These are phyloP conservation scores for Aspergillus thermomutatus DNA, from an alignment of 2,329 filamentous ascomycete genomes.

Conservation along the genomic window DNA sequence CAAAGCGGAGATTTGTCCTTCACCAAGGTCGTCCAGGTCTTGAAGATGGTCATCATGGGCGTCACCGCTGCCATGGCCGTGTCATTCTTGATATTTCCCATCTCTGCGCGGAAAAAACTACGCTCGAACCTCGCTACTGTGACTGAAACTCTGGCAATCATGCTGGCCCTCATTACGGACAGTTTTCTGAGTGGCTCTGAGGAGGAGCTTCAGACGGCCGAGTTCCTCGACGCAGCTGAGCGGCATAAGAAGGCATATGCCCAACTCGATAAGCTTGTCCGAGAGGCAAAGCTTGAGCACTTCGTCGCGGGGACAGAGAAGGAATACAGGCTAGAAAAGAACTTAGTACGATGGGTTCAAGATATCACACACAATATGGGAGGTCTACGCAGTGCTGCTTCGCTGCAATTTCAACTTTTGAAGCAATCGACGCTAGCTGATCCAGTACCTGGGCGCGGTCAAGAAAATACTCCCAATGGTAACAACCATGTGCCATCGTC, in stretches of 20 bases:
- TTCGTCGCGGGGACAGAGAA: constrained; percentile 76
- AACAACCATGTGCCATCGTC: constrained; percentile 17
- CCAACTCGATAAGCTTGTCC: constrained; percentile 70
- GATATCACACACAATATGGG: constrained; percentile 83
- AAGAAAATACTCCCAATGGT: constrained; percentile 14
- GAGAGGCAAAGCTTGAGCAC: constrained; percentile 86
- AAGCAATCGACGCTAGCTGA: constrained; percentile 52
- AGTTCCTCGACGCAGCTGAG: constrained; percentile 60
- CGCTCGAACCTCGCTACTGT: constrained; percentile 70
- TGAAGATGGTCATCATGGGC: constrained; percentile 81
- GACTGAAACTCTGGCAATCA: constrained; percentile 73
- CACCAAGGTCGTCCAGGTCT: constrained; percentile 74
- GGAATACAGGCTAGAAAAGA: constrained; percentile 74
- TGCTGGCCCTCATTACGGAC: constrained; percentile 75
- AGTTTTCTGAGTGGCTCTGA: constrained; percentile 82
- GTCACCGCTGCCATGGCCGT: constrained; percentile 68
- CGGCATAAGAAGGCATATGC: constrained; percentile 66
- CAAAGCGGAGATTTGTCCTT: constrained; percentile 78
- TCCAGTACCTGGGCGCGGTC: constrained; percentile 15
- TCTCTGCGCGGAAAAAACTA: constrained; percentile 71
- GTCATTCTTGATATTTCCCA: constrained; percentile 74
- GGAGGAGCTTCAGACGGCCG: constrained; percentile 65
- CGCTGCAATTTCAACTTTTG: constrained; percentile 82
- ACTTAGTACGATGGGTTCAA: constrained; percentile 79
- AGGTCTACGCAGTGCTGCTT: constrained; percentile 82